These are phyloP conservation scores for Puccinia triticina DNA, from an alignment of 1,284 basidiomycete genomes.

Conservation along the genomic window DNA sequence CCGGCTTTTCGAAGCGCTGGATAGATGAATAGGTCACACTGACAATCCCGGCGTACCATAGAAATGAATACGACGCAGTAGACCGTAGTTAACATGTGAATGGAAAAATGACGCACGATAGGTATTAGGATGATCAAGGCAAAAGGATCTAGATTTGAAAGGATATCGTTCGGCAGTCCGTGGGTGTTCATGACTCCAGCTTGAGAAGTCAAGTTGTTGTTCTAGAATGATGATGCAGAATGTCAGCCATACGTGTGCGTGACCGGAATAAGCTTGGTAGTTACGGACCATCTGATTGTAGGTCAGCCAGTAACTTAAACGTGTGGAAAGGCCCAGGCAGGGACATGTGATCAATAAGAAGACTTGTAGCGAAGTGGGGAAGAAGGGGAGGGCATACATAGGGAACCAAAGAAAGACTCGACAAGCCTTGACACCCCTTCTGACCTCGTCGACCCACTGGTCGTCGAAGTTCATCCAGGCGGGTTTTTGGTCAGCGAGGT, in stretches of 20 bases:
- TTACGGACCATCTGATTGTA: slow-evolving; percentile 63
- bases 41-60: neutral
- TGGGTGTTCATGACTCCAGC: slow-evolving; percentile 58
- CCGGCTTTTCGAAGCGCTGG: slow-evolving; percentile 70
- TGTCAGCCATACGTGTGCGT: neutral
- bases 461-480: slow-evolving; percentile 67
- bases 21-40: slow-evolving; percentile 66
- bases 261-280: neutral
- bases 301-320: slow-evolving; percentile 65
- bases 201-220: slow-evolving; percentile 71
- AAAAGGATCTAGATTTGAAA: slow-evolving; percentile 78
- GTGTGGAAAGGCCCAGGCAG: neutral
- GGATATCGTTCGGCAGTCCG: slow-evolving; percentile 72
- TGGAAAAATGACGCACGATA: slow-evolving; percentile 61
- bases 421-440: slow-evolving; percentile 80
- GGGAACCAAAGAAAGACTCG: slow-evolving; percentile 74
- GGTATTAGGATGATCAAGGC: slow-evolving; percentile 66
- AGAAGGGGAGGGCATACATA: neutral
- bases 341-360: neutral
- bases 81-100: neutral
- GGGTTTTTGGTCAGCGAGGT: slow-evolving; percentile 58
- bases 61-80: slow-evolving; percentile 6
- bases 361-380: too few species aligned
- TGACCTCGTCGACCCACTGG: slow-evolving; percentile 79
- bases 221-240: slow-evolving; percentile 63